Percentiles rank a stretch among this genome's conserved stretches.
These are phyloP conservation scores for Trichoderma sp. DNA, from an alignment of 2,329 filamentous ascomycete genomes.

Conservation along the genomic window DNA sequence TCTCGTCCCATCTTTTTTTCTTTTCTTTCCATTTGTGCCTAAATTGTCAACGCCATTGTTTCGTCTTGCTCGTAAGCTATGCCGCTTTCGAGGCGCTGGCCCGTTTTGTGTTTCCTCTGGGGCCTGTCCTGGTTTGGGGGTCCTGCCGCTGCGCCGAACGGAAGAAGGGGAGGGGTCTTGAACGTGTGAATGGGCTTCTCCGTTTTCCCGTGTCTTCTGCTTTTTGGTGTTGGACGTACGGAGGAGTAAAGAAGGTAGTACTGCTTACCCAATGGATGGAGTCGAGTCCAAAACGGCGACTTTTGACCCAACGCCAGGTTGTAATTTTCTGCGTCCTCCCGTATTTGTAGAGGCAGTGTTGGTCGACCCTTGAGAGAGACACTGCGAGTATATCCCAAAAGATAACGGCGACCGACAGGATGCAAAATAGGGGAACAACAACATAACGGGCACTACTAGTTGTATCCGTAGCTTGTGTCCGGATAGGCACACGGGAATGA, in stretches of 20 bases:
- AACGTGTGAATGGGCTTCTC: not conserved
- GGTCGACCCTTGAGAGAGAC: not conserved
- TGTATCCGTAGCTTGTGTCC: not conserved
- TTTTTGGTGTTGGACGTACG: not conserved
- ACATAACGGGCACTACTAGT: not conserved
- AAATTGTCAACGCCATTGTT: constrained; percentile 8
- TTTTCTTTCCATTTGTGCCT: not conserved
- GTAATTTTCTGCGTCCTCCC: not conserved
- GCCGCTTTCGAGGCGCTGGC: not conserved
- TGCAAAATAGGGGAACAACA: not conserved
- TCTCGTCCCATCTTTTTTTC: not conserved
- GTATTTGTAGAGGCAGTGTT: not conserved
- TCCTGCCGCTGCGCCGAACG: not conserved
- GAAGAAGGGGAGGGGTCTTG: too few relatives aligned
- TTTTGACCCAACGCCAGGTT: not conserved
- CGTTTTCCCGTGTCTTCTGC: not conserved
- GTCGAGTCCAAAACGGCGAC: not conserved
- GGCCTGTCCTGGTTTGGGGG: not conserved
- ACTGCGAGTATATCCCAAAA: not conserved
- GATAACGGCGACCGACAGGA: not conserved
- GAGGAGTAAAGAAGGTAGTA: not conserved
- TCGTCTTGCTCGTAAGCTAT: not conserved
- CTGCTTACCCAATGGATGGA: not conserved
- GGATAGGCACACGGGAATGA: not conserved
- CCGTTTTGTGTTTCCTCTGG: not conserved